Percentiles rank a stretch among this genome's conserved stretches.
Evolutionary conservation across 805 yeast species (phyloP).

Genomic region (Candida takata): DNA sequence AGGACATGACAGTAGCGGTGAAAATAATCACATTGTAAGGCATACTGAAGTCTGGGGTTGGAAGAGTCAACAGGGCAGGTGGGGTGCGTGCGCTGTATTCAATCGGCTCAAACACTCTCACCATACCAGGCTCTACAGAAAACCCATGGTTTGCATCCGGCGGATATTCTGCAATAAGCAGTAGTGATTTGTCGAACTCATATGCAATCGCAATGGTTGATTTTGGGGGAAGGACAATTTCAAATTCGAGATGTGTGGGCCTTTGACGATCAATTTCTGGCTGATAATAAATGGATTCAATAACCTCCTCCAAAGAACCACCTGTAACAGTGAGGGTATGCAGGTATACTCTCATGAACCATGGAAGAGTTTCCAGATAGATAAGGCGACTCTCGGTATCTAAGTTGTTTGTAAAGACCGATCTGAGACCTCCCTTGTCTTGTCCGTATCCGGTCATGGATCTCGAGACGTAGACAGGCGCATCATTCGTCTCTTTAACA

Average conservation of each 20-base stretch:
- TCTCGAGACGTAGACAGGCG: conserved; percentile 71
- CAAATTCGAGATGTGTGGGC: conserved; percentile 78
- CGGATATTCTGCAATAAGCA: conserved; percentile 89
- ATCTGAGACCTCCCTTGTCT: conserved; percentile 83
- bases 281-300: conserved; percentile 51
- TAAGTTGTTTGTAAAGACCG: conserved; percentile 66
- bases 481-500: conserved; percentile 34
- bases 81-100: conserved; percentile 66
- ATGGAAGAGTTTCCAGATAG: conserved; percentile 80
- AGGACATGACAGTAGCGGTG: conserved; percentile 88
- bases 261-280: conserved; percentile 77
- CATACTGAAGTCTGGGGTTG: conserved; percentile 98
- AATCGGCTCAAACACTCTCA: conserved; percentile 43
- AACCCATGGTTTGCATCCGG: conserved; percentile 99
- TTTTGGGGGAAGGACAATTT: conserved; percentile 55
- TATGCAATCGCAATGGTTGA: conserved; percentile 57
- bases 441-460: conserved; percentile 89
- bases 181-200: conserved; percentile 80
- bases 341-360: conserved; percentile 83
- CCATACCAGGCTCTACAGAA: conserved; percentile 85
- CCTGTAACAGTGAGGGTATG: conserved; percentile 47
- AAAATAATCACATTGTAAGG: conserved; percentile 95
- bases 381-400: conserved; percentile 40
- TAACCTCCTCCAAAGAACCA: conserved; percentile 27
- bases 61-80: conserved; percentile 76